A percentile compares a stretch with the other conserved stretches of the same genome.
Evolutionary conservation across 2,329 filamentous ascomycete genomes (phyloP).

Genomic region (Alternaria dauci): DNA sequence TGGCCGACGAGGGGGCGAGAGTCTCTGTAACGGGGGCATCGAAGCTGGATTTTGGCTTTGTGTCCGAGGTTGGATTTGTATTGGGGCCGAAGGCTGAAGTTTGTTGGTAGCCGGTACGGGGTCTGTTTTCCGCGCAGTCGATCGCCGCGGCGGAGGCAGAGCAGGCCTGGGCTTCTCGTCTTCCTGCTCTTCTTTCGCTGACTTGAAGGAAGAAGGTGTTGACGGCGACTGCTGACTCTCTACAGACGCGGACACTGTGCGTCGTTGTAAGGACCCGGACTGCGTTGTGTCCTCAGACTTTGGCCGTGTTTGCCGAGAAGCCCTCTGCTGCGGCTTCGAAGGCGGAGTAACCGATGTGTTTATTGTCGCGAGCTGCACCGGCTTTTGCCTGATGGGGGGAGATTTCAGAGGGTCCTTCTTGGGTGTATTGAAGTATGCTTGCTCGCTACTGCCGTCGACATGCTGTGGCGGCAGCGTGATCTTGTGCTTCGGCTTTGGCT

Average conservation of each 20-base stretch:
- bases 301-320: slow-evolving; percentile 28
- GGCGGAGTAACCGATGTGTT: slow-evolving; percentile 27
- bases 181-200: slow-evolving; percentile 47
- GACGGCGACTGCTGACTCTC: slow-evolving; percentile 39
- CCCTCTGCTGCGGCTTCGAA: slow-evolving; percentile 32
- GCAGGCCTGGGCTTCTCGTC: slow-evolving; percentile 42
- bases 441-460: slow-evolving; percentile 24
- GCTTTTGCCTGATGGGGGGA: slow-evolving; percentile 38
- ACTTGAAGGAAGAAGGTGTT: slow-evolving; percentile 47
- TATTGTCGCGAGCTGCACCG: slow-evolving; percentile 29
- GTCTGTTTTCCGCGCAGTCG: slow-evolving; percentile 25
- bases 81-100: slow-evolving; percentile 26
- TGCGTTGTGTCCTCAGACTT: slow-evolving; percentile 36
- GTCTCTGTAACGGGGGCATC: slow-evolving; percentile 30
- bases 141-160: slow-evolving; percentile 50
- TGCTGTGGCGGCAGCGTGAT: slow-evolving; percentile 26
- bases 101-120: slow-evolving; percentile 12
- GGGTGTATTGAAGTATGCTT: slow-evolving; percentile 26
- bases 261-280: slow-evolving; percentile 27
- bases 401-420: slow-evolving; percentile 37
- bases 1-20: slow-evolving; percentile 31
- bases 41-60: slow-evolving; percentile 41
- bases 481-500: slow-evolving; percentile 43
- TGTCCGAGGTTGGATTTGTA: slow-evolving; percentile 44
- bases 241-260: slow-evolving; percentile 37